Base-by-base conservation (phyloP, 164 flowering plant species). In the Aristolochia californica region DNA sequence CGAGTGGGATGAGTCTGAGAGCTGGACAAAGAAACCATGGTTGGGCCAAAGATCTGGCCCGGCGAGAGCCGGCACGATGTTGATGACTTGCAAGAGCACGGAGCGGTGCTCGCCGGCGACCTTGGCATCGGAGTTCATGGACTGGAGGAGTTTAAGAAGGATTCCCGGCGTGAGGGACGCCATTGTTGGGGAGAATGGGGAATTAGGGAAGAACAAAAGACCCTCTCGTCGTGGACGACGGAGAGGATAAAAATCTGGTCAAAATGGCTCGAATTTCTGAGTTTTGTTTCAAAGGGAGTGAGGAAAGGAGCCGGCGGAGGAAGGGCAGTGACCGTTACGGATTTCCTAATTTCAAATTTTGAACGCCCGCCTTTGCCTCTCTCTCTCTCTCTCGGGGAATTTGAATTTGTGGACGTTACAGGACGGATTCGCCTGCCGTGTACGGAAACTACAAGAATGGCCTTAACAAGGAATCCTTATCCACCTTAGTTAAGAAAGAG, bases 1-100 rank as follows among this genome's bases (percentile, higher is more conserved):
- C 66, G 98, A 93, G 80, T 89, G 76, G 43, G 75, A 61, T 20
- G 98, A 93, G 66, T 93, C 98, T 53, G 98, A 93, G 68, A 93
- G 83, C 69, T 89, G 84, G 38, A 93, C 72, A 68, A 66, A 87
- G 77, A 87, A 91, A 61, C 97, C 97, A 14, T 77, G 80, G 74
- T 83, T 79, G 43, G 94, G 84, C 78, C 77, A 81, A 64, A 85
- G 83, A 27, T 81, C 79, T 53, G 75, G 62, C 21, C 78, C 83
- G 14, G 89, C 67, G 45, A 80, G 79, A 5, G 91, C 87, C 0
- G 98, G 98, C 13, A 89, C 90, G 48, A 93, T 93, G 59, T 86
- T 85, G 72, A 79, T 79, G 58, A 93, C 78, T 58, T 93, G 98
- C 59, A 89, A 83, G 60, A 93, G 79, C 23, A 86, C 75, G 12